phyloP scores from a whole-genome alignment of 2,329 filamentous ascomycete genomes.

The Leptographium wingfieldii region DNA sequence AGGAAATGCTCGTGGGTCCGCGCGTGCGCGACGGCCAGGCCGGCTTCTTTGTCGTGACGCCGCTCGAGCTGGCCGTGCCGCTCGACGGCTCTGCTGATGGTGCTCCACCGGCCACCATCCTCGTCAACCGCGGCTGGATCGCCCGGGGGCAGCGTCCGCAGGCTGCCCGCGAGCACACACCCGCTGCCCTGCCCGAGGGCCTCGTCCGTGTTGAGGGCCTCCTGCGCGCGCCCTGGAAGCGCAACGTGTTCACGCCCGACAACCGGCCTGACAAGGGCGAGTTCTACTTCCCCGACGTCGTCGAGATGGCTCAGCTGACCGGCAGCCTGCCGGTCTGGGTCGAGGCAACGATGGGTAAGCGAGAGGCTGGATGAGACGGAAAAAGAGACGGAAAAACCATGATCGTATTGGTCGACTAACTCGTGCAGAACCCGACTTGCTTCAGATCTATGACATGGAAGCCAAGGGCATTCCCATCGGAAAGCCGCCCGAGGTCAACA shows the following conservation, averaged over 20 bases:
- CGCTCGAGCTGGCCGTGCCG: constrained; percentile 45
- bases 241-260: constrained; percentile 92
- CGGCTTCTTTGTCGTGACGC: constrained; percentile 85
- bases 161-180: constrained; percentile 44
- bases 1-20: constrained; percentile 93
- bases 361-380: not conserved
- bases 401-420: not conserved
- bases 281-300: constrained; percentile 92
- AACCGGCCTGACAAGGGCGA: constrained; percentile 73
- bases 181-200: constrained; percentile 52
- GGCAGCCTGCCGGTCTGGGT: constrained; percentile 87
- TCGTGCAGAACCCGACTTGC: constrained; percentile 57
- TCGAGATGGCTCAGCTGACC: constrained; percentile 74
- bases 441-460: constrained; percentile 63
- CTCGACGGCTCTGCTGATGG: constrained; percentile 15
- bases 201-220: constrained; percentile 74
- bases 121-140: constrained; percentile 91
- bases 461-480: constrained; percentile 81
- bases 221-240: constrained; percentile 83
- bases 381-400: no score
- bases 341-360: constrained; percentile 82
- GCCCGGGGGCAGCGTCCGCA: constrained; percentile 59
- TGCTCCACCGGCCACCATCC: constrained; percentile 37
- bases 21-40: constrained; percentile 79
- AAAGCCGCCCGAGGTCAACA: constrained; percentile 73